Conservation (phyloP, 2,329 filamentous ascomycete genomes). For the Diaporthe vexans region DNA sequence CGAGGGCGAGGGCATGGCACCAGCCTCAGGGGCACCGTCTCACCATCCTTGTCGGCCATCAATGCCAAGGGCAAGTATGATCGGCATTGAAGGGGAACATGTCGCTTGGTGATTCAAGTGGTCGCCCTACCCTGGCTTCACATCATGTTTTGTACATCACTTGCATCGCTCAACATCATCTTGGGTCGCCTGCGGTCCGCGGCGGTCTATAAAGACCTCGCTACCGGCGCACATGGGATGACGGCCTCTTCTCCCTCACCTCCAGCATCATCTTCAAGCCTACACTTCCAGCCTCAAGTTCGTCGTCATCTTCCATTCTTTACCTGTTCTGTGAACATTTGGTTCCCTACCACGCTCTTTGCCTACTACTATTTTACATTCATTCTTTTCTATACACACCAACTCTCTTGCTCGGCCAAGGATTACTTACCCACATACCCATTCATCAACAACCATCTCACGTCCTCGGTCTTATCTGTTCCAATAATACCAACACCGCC, state of each 20-base stretch:
- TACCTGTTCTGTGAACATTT: slow-evolving; percentile 31
- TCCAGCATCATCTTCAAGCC: slow-evolving; percentile 22
- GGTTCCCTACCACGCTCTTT: slow-evolving; percentile 22
- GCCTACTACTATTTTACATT: slow-evolving; percentile 4
- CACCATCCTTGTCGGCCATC: slow-evolving; percentile 24
- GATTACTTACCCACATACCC: background rate
- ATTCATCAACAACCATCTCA: slow-evolving; percentile 5
- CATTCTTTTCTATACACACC: slow-evolving; percentile 17
- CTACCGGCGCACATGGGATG: slow-evolving; percentile 24
- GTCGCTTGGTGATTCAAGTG: slow-evolving; percentile 20
- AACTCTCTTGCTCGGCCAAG: slow-evolving; percentile 23
- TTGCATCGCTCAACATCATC: background rate
- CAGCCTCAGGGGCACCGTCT: slow-evolving; percentile 28
- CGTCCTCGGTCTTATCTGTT: background rate
- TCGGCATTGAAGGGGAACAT: slow-evolving; percentile 32
- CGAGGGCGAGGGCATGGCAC: background rate
- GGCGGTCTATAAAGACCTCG: slow-evolving; percentile 27
- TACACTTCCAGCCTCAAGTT: slow-evolving; percentile 18
- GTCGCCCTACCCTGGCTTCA: slow-evolving; percentile 1
- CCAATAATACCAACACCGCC: slow-evolving; percentile 29
- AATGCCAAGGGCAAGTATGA: slow-evolving; percentile 23
- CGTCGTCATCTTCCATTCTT: slow-evolving; percentile 28
- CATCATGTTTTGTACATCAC: slow-evolving; percentile 32
- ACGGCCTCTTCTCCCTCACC: background rate
- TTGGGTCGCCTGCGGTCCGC: background rate